These are phyloP conservation scores for Cutaneotrichosporon daszewskae DNA, from an alignment of 1,284 basidiomycete species.

Conservation along the genomic window DNA sequence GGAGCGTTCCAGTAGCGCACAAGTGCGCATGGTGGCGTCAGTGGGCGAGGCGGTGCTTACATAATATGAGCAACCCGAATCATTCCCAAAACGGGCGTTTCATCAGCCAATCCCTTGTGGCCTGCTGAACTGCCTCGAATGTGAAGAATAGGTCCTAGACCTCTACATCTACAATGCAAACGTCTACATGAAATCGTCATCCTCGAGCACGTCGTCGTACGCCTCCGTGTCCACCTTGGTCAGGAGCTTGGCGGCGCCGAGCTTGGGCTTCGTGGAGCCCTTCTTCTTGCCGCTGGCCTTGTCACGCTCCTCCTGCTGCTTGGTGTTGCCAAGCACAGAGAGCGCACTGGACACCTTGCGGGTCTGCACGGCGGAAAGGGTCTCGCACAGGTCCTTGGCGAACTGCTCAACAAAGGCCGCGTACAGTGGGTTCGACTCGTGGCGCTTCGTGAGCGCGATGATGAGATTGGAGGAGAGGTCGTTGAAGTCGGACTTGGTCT, in stretches of 20 bases:
- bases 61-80: no score
- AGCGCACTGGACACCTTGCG: conserved; percentile 75
- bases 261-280: conserved; percentile 61
- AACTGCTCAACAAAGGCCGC: conserved; percentile 74
- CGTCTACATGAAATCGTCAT: conserved; percentile 45
- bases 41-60: no score
- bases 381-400: conserved; percentile 62
- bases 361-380: conserved; percentile 79
- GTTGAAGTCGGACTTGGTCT: conserved; percentile 78
- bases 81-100: no score
- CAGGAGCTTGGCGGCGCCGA: conserved; percentile 62
- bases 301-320: conserved; percentile 80
- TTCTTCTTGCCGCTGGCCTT: conserved; percentile 87
- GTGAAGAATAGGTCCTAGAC: not conserved
- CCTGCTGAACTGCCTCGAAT: no score
- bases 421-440: conserved; percentile 74
- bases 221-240: conserved; percentile 64
- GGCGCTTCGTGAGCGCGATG: conserved; percentile 64
- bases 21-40: no score
- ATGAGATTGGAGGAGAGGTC: conserved; percentile 66
- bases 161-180: not conserved
- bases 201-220: conserved; percentile 83
- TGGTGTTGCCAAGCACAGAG: conserved; percentile 83
- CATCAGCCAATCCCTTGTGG: no score
- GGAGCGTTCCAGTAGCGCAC: no score